phyloP scores from a whole-genome alignment of 2,329 filamentous ascomycete species.

The Penicillium sclerotiorum region DNA sequence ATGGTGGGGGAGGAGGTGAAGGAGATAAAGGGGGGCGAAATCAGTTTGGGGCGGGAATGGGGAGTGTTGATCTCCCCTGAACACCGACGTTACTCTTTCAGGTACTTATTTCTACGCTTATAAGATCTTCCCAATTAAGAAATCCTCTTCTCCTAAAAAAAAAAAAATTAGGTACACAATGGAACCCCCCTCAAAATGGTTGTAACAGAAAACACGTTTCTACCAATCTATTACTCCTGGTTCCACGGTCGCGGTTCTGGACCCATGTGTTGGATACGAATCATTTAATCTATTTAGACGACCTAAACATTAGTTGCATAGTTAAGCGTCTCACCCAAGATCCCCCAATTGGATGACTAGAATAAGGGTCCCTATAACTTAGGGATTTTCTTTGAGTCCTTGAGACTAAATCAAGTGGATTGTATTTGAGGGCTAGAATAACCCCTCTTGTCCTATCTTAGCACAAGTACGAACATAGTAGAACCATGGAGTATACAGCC shows the following conservation, averaged over 20 bases:
- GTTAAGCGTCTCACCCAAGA: too few species aligned
- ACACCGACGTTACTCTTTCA: neutral
- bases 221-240: conserved; percentile 20
- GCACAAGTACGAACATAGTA: too few species aligned
- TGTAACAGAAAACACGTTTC: conserved; percentile 27
- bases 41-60: conserved; percentile 20
- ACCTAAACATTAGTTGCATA: too few species aligned
- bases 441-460: too few species aligned
- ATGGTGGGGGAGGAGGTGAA: conserved; percentile 11
- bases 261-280: neutral
- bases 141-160: neutral
- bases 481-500: too few species aligned
- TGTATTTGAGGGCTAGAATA: too few species aligned
- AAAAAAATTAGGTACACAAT: neutral
- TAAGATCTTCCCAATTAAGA: too few species aligned
- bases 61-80: conserved; percentile 4
- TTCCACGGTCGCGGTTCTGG: conserved; percentile 8
- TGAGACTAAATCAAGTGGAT: too few species aligned
- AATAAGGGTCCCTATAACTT: too few species aligned
- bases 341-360: too few species aligned
- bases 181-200: conserved; percentile 13
- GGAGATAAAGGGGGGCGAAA: conserved; percentile 12
- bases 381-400: too few species aligned
- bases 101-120: neutral
- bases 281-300: too few species aligned